phyloP scores from a whole-genome alignment of 345 rosid species.

The Pistacia vera region DNA sequence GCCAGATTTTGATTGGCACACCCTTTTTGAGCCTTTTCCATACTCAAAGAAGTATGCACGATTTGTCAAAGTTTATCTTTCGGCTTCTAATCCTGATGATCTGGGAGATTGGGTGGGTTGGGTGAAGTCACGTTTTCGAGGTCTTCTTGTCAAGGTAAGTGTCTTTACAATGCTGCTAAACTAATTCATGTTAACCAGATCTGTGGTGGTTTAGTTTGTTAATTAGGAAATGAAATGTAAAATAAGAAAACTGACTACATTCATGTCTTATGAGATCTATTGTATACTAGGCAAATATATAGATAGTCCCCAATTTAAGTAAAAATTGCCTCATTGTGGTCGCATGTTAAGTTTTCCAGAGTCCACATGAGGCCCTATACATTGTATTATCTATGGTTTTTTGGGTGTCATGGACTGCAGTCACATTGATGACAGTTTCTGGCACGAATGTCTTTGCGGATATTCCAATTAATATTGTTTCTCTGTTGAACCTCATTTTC shows the following conservation, averaged over 20 bases:
- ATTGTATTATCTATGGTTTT: not conserved
- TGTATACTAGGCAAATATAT: not conserved
- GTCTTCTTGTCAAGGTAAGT: slow-evolving; percentile 52
- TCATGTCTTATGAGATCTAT: not conserved
- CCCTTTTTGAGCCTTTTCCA: slow-evolving; percentile 52
- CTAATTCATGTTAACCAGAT: not conserved
- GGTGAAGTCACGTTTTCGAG: slow-evolving; percentile 63
- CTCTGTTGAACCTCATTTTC: not conserved
- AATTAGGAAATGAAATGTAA: not conserved
- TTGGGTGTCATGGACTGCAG: not conserved
- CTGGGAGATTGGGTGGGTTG: slow-evolving; percentile 67
- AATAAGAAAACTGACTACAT: not conserved
- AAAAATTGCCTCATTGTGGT: not conserved
- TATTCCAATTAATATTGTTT: too few relatives aligned
- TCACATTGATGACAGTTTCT: not conserved
- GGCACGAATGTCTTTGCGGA: not conserved
- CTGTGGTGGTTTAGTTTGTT: not conserved
- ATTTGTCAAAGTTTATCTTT: slow-evolving; percentile 52
- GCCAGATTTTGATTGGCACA: slow-evolving; percentile 44
- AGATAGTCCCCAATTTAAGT: not conserved
- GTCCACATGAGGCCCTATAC: slow-evolving; percentile 2
- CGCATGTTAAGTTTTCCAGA: not conserved
- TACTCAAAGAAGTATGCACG: slow-evolving; percentile 43
- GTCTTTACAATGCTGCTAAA: not conserved
- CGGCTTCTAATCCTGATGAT: slow-evolving; percentile 44